Evolutionary conservation across 202 grass and related monocot species (phyloP), one percentile per base, ranked within the genome.

Genomic region (Alloteropsis angusta): DNA sequence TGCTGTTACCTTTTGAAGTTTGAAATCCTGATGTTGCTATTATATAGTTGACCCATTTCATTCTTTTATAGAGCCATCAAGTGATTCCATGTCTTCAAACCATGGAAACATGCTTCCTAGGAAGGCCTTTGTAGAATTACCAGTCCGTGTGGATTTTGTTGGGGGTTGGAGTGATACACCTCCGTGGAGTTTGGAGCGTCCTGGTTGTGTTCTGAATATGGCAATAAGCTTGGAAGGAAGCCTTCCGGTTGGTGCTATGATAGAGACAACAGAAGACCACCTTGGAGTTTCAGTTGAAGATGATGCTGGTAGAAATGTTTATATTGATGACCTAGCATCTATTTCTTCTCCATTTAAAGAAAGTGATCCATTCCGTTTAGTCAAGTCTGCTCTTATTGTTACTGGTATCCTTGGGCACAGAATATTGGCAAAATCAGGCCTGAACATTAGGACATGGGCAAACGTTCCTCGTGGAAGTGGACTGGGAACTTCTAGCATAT

Each of bases 141-240:
- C 94, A 0, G 94, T 94, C 21, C 89, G 94, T 58, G 91, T 92
- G 77, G 94, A 97, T 52, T 94, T 97, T 37, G 91, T 94, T 21
- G 91, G 94, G 16, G 91, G 94, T 74, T 97, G 94, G 94, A 97
- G 94, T 72, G 94, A 97, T 71, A 97, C 94, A 13, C 94, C 94
- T 82, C 91, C 94, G 32, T 97, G 91, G 91, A 97, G 94, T 56
- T 88, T 97, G 89, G 91, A 97, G 84, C 85, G 89, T 71, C 78
- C 87, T 65, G 94, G 94, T 71, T 97, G 91, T 90, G 94, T 97
- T 88, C 78, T 97, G 66, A 97, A 97, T 77, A 97, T 97, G 94
- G 94, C 94, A 49, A 94, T 97, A 72, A 77, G 72, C 35, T 83
- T 97, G 84, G 87, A 90, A 83, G 89, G 85, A 62, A 85, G 71